Conservation (phyloP, 139 green algal genomes). For the Zygnema circumcarinatum region DNA sequence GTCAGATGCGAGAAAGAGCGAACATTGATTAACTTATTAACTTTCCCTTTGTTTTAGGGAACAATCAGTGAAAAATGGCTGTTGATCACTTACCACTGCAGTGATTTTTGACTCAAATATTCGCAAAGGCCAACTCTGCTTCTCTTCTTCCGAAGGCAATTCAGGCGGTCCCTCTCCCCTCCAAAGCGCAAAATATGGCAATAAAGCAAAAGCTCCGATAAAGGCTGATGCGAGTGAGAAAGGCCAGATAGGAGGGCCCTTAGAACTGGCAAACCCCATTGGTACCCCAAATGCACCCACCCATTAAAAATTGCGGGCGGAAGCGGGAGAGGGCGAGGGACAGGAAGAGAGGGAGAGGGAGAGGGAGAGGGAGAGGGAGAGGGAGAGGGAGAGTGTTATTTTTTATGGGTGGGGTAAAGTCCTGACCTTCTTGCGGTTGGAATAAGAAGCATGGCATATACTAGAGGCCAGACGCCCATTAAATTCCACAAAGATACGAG, state of each 20-base stretch:
- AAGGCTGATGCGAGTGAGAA: slow-evolving; percentile 49
- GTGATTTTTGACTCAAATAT: slow-evolving; percentile 26
- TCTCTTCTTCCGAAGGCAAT: slow-evolving; percentile 2
- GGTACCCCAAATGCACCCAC: no score
- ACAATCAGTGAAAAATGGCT: neutral
- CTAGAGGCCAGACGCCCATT: slow-evolving; percentile 52
- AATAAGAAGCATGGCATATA: slow-evolving; percentile 56
- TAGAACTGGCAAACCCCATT: slow-evolving; percentile 5
- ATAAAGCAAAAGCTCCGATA: slow-evolving; percentile 55
- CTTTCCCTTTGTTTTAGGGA: neutral
- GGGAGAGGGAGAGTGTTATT: neutral
- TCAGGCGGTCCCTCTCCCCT: neutral
- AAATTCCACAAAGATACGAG: slow-evolving; percentile 51
- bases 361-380: neutral
- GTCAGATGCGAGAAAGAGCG: slow-evolving; percentile 6
- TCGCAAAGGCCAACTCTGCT: neutral
- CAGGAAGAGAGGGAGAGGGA: neutral
- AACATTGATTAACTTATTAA: neutral
- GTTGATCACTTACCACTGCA: neutral
- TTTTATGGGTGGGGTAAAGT: neutral
- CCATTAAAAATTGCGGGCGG: neutral
- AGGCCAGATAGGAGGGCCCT: slow-evolving; percentile 38
- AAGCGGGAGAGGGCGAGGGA: neutral
- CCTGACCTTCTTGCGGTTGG: slow-evolving; percentile 33
- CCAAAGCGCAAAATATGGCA: slow-evolving; percentile 58